These are phyloP conservation scores for Xylariomycetidae sp. DNA, from an alignment of 2,329 filamentous ascomycete genomes.

Conservation along the genomic window DNA sequence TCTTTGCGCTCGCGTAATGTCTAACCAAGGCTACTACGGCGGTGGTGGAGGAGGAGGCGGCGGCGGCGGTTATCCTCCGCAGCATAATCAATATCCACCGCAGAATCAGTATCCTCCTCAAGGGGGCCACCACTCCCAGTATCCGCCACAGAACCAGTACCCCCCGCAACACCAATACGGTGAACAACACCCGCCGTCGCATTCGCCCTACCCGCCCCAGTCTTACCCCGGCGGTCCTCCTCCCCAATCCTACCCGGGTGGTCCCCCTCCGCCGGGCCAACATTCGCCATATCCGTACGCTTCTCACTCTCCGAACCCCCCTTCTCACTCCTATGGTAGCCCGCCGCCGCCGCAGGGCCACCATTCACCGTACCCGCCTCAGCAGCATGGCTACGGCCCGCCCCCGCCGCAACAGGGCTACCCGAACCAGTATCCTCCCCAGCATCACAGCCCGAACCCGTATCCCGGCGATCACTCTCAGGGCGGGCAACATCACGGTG, in stretches of 20 bases:
- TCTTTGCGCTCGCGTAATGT: constrained; percentile 13
- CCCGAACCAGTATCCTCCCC: constrained; percentile 10
- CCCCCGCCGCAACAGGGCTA: constrained; percentile 12
- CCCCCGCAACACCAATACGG: constrained; percentile 10
- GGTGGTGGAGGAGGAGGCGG: constrained; percentile 11
- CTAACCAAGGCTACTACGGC: constrained; percentile 20
- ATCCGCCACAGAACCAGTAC: constrained; percentile 4
- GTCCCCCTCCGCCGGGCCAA: constrained; percentile 9
- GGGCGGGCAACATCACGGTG: constrained; percentile 9
- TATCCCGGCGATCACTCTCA: constrained; percentile 4
- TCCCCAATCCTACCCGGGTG: constrained; percentile 4
- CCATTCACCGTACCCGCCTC: constrained; percentile 18
- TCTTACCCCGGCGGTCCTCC: constrained; percentile 13
- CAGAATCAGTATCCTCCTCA: constrained; percentile 14
- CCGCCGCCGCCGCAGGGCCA: constrained; percentile 16
- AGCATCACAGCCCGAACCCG: constrained; percentile 11
- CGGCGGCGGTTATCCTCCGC: constrained; percentile 8
- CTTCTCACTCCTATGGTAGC: too few relatives aligned
- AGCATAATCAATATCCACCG: constrained; percentile 13
- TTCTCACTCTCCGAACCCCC: too few relatives aligned
- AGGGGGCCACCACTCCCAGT: neutral
- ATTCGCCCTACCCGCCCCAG: constrained; percentile 16
- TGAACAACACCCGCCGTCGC: constrained; percentile 11
- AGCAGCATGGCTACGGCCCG: constrained; percentile 11
- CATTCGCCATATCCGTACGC: constrained; percentile 3